Base-by-base conservation (phyloP, 2,329 filamentous ascomycete species). In the Arthrobotrys pseudoclavata region DNA sequence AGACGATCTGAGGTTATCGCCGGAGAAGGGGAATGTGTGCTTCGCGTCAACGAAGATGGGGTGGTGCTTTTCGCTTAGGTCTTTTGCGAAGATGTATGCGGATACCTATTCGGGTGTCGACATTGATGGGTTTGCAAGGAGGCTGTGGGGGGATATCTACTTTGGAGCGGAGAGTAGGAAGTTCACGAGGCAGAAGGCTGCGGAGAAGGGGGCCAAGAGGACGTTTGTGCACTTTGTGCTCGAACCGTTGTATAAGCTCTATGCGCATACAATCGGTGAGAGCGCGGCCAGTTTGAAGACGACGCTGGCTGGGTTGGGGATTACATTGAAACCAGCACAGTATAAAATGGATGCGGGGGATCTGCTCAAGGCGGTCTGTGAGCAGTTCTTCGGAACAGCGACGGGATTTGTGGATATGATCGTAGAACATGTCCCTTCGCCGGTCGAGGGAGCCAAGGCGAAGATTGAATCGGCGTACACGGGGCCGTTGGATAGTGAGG, bases 191-290 rank as follows among this genome's bases (percentile, higher is more conserved):
- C 74, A 77, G 62, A 98, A 97, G 83, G 89, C 90, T 0, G 85
- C 92, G 22, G 95, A 98, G 82, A 91, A 95, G 79, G 87, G 88
- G 12, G 90, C 94, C 4, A 92, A 91, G 83, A 88, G 96, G 70
- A 92, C 93, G 0, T 99, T 99, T 83, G 92, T 98, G 70, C 91
- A 97, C 84, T 99, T 98, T 83, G 88, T 99, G 29, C 86, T 99
- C 57, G 96, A 99, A 83, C 96, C 96, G 18, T 94, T 99, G 80
- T 99, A 99, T 88, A 99, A 99, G 84, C 87, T 99, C 48, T 98
- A 95, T 83, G 80, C 81, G 22, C 81, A 82, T 69, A 96, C 94
- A 3, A 93, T 99, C 82, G 96, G 94, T 82, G 92, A 96, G 83
- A 95, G 90, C 81, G 92, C 95, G 0, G 91, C 93, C 68, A 92